phyloP scores from a whole-genome alignment of 2,329 filamentous ascomycete species.

The Calonectria hawksworthii region DNA sequence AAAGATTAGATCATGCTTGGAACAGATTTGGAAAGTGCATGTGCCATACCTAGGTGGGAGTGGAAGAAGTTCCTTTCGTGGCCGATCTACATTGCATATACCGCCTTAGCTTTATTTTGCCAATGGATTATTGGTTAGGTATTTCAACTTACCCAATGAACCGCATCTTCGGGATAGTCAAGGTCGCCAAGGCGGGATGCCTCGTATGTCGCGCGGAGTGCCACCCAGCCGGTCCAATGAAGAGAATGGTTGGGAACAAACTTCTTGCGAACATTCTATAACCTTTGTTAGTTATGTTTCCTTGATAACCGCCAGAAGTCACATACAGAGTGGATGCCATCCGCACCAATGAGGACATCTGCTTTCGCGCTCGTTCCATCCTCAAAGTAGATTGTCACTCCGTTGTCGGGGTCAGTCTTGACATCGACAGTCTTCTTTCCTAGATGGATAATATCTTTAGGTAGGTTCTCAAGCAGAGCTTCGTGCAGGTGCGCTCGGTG shows the following conservation, averaged over 20 bases:
- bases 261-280: slow-evolving; percentile 52
- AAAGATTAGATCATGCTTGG: background rate
- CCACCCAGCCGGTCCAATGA: slow-evolving; percentile 59
- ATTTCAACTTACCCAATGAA: slow-evolving; percentile 48
- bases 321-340: slow-evolving; percentile 64
- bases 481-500: slow-evolving; percentile 64
- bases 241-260: slow-evolving; percentile 58
- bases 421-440: slow-evolving; percentile 57
- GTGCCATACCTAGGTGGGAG: slow-evolving; percentile 53
- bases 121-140: background rate
- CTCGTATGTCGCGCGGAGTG: slow-evolving; percentile 61
- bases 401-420: slow-evolving; percentile 42
- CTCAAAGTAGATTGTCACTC: slow-evolving; percentile 58
- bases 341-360: slow-evolving; percentile 65
- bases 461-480: slow-evolving; percentile 61
- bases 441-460: slow-evolving; percentile 57
- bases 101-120: background rate
- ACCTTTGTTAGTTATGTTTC: background rate
- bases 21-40: no score
- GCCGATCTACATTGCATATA: slow-evolving; percentile 20
- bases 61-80: slow-evolving; percentile 53
- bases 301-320: background rate
- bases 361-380: slow-evolving; percentile 60
- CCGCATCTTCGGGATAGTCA: slow-evolving; percentile 57
- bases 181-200: slow-evolving; percentile 55